Conservation (phyloP, 352 stramenopile genomes). For the Globisporangium cylindrosporum region DNA sequence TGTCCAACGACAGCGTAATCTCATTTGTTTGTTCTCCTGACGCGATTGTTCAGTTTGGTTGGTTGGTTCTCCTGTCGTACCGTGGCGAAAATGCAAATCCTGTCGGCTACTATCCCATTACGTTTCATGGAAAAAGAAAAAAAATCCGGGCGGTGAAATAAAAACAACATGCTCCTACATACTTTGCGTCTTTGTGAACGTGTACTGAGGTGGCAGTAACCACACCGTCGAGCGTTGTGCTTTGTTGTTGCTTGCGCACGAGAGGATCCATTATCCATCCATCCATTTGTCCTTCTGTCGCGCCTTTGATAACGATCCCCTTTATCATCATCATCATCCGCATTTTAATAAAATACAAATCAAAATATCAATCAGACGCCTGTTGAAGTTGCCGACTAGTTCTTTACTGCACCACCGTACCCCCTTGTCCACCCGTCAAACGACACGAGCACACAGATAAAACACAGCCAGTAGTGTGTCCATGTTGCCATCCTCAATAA, state of each 20-base stretch:
- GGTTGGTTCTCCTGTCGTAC: not conserved
- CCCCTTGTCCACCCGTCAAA: not conserved
- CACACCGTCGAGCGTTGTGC: not conserved
- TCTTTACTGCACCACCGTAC: not conserved
- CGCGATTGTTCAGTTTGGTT: not conserved
- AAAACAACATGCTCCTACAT: not conserved
- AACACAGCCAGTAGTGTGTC: not conserved
- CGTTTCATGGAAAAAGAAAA: not conserved
- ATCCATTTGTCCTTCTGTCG: not conserved
- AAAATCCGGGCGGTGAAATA: not conserved
- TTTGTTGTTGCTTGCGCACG: not conserved
- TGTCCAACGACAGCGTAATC: not conserved
- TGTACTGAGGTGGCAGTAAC: not conserved
- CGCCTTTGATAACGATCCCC: not conserved
- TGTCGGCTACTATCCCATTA: not conserved
- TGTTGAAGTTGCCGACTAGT: not conserved
- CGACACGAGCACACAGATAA: not conserved
- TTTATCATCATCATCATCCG: not conserved
- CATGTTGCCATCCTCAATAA: not conserved
- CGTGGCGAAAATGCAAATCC: not conserved
- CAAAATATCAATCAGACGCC: not conserved
- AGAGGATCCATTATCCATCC: not conserved
- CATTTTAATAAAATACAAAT: constrained; percentile 1
- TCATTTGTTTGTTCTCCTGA: not conserved
- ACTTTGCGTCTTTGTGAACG: not conserved